phyloP scores from a whole-genome alignment of 1,284 basidiomycete genomes.

The Fomitopsis pinicola region DNA sequence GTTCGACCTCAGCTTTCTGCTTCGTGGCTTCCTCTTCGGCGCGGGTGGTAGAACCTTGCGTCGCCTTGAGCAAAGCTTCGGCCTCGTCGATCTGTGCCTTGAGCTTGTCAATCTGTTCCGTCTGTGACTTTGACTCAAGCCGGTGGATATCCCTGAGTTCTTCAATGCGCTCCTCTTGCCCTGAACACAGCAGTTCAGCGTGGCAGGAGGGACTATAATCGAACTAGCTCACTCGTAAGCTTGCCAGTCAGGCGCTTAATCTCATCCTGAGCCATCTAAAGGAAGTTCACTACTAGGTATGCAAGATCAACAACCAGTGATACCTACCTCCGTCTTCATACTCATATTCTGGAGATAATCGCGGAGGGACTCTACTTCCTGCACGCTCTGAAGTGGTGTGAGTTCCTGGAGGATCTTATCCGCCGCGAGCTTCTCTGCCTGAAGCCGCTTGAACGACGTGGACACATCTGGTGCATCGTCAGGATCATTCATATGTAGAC shows the following conservation, averaged over 20 bases:
- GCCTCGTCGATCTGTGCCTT: slow-evolving; percentile 65
- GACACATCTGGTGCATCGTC: slow-evolving; percentile 54
- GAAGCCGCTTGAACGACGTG: slow-evolving; percentile 68
- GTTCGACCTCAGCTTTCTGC: slow-evolving; percentile 49
- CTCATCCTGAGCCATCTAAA: slow-evolving; percentile 66
- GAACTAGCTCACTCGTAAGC: slow-evolving; percentile 54
- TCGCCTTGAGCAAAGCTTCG: slow-evolving; percentile 62
- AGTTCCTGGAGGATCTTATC: slow-evolving; percentile 70
- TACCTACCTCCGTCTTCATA: slow-evolving; percentile 64
- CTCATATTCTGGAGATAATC: slow-evolving; percentile 70
- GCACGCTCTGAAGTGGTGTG: slow-evolving; percentile 66
- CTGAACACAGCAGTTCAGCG: slow-evolving; percentile 35
- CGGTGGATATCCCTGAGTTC: slow-evolving; percentile 81
- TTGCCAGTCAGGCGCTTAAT: slow-evolving; percentile 69
- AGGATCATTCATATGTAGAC: slow-evolving; percentile 2
- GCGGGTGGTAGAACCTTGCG: slow-evolving; percentile 41
- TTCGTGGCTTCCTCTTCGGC: slow-evolving; percentile 44
- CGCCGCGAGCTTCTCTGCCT: slow-evolving; percentile 66
- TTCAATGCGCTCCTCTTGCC: slow-evolving; percentile 79
- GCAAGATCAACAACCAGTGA: background rate
- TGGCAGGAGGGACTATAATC: background rate
- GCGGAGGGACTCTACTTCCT: slow-evolving; percentile 64
- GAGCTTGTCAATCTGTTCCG: slow-evolving; percentile 67
- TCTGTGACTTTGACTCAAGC: slow-evolving; percentile 73
- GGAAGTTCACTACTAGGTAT: background rate